These are phyloP conservation scores for Chimonanthus praecox DNA, from an alignment of 164 flowering plant species.

Conservation along the genomic window DNA sequence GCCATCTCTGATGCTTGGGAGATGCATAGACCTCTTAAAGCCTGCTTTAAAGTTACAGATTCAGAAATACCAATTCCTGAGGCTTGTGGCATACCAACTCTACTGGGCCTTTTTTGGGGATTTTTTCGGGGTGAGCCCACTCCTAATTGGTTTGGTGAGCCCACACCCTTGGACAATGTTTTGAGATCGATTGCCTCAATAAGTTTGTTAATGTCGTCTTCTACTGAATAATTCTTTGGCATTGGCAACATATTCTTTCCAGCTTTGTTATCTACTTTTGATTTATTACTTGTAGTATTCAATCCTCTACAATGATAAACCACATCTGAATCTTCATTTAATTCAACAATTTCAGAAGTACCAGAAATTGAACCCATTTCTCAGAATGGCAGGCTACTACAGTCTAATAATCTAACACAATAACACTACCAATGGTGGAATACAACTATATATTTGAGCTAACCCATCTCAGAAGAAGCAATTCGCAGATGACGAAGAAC, in stretches of 20 bases:
- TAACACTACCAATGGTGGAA: background rate
- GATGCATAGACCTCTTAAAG: constrained; percentile 77
- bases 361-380: constrained; percentile 31
- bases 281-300: constrained; percentile 13
- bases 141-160: constrained; percentile 21
- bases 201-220: constrained; percentile 60
- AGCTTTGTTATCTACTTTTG: constrained; percentile 16
- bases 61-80: constrained; percentile 75
- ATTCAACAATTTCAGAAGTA: constrained; percentile 64
- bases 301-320: constrained; percentile 15
- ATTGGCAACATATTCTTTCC: constrained; percentile 16
- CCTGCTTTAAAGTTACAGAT: constrained; percentile 75
- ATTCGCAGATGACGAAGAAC: constrained; percentile 7
- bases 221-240: constrained; percentile 38
- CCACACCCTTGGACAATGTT: constrained; percentile 25
- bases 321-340: constrained; percentile 31
- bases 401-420: background rate
- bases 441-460: constrained; percentile 5
- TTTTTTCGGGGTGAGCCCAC: constrained; percentile 35
- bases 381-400: background rate
- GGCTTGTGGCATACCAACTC: constrained; percentile 41
- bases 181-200: constrained; percentile 49
- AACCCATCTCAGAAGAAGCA: constrained; percentile 30
- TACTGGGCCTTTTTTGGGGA: constrained; percentile 62
- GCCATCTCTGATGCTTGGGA: constrained; percentile 97